Evolutionary conservation across 176 grass and related monocot genomes (phyloP).

Genomic region (Eragrostis curvula): DNA sequence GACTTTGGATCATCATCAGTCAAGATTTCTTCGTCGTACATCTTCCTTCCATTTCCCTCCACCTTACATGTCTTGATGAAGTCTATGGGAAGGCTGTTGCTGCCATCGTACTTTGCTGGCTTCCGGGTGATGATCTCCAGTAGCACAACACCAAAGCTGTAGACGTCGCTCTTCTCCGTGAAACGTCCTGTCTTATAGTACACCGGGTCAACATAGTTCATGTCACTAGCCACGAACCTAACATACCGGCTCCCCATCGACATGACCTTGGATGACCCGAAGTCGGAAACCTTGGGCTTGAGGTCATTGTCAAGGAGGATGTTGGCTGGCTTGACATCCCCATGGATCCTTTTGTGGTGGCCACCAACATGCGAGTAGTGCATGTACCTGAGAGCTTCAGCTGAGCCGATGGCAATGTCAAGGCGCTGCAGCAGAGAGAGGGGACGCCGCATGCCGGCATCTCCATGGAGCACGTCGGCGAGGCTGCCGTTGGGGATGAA

Average conservation of each 20-base stretch:
- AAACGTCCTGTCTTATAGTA: background rate
- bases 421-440: fast-evolving
- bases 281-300: background rate
- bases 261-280: background rate
- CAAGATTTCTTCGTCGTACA: too few species aligned
- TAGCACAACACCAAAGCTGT: background rate
- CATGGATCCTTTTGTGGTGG: background rate
- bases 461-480: background rate
- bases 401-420: too few species aligned
- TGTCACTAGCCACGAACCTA: background rate
- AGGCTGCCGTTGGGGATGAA: background rate
- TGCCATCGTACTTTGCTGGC: background rate
- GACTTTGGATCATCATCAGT: background rate
- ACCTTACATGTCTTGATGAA: background rate
- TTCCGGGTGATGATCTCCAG: constrained; percentile 10
- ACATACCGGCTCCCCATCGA: background rate
- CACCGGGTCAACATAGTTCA: background rate
- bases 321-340: constrained; percentile 6
- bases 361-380: background rate
- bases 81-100: background rate
- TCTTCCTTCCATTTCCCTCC: too few species aligned
- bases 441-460: fast-evolving
- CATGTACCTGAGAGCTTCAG: background rate
- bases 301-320: background rate
- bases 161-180: background rate